These are phyloP conservation scores for Multifurca ochricompacta DNA, from an alignment of 768 basidiomycete genomes.

Conservation along the genomic window DNA sequence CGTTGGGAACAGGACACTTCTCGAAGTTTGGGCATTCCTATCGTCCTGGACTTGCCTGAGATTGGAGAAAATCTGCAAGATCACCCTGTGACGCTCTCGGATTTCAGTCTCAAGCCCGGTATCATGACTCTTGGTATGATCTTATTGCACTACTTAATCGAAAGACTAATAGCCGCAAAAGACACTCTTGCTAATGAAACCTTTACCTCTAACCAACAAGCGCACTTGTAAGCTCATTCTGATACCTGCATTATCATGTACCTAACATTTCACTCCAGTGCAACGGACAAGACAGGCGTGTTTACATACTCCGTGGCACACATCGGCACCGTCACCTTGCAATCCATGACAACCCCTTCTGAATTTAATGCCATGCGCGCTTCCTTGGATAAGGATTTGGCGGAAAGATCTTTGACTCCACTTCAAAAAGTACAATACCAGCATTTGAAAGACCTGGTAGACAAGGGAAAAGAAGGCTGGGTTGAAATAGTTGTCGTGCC, in stretches of 20 bases:
- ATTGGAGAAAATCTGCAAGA: conserved; percentile 20
- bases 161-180: background rate
- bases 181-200: conserved; percentile 14
- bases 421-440: conserved; percentile 13
- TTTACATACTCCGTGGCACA: conserved; percentile 16
- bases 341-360: conserved; percentile 12
- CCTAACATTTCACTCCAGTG: conserved; percentile 4
- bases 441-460: conserved; percentile 16
- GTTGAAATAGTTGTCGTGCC: conserved; percentile 18
- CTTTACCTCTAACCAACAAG: conserved; percentile 12
- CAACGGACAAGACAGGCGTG: conserved; percentile 4
- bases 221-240: conserved; percentile 7
- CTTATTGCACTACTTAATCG: background rate
- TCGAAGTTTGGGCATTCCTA: conserved; percentile 16
- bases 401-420: conserved; percentile 5
- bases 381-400: conserved; percentile 12
- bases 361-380: conserved; percentile 16
- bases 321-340: conserved; percentile 13
- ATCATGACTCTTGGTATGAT: conserved; percentile 17
- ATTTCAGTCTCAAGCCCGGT: conserved; percentile 13
- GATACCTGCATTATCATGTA: background rate
- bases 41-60: conserved; percentile 19
- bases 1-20: conserved; percentile 11
- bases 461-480: conserved; percentile 18
- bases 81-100: conserved; percentile 18